phyloP scores from a whole-genome alignment of 2,329 filamentous ascomycete species.

The Colletotrichum liaoningense region DNA sequence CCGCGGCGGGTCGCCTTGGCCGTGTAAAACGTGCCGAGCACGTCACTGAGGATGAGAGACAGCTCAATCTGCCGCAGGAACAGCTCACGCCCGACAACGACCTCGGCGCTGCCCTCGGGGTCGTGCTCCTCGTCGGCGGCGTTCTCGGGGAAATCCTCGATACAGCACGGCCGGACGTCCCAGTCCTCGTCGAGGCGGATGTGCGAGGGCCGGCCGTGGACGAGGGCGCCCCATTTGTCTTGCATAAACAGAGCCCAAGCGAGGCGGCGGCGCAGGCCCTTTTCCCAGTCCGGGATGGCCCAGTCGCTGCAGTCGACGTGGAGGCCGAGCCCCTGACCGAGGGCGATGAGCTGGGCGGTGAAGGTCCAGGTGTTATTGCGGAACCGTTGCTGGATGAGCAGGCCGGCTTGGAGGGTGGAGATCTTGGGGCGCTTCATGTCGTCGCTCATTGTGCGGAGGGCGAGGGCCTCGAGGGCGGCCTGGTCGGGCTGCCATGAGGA shows the following conservation, averaged over 20 bases:
- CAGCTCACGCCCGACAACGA: slow-evolving; percentile 57
- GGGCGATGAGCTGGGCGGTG: slow-evolving; percentile 65
- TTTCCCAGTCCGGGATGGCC: slow-evolving; percentile 73
- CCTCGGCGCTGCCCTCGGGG: slow-evolving; percentile 53
- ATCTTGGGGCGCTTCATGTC: slow-evolving; percentile 65
- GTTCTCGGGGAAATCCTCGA: slow-evolving; percentile 53
- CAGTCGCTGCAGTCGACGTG: slow-evolving; percentile 72
- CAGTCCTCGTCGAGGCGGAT: slow-evolving; percentile 64
- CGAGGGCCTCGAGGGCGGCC: slow-evolving; percentile 50
- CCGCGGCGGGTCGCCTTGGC: slow-evolving; percentile 44
- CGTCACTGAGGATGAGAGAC: slow-evolving; percentile 62
- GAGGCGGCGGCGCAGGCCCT: slow-evolving; percentile 68
- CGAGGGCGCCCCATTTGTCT: slow-evolving; percentile 70
- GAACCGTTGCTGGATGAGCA: slow-evolving; percentile 63
- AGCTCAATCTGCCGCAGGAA: slow-evolving; percentile 64
- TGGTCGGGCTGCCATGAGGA: slow-evolving; percentile 45
- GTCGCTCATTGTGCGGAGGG: slow-evolving; percentile 56
- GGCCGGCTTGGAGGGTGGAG: slow-evolving; percentile 65
- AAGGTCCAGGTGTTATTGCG: slow-evolving; percentile 60
- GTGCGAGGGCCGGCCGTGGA: slow-evolving; percentile 67
- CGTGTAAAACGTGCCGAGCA: slow-evolving; percentile 61
- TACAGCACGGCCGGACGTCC: slow-evolving; percentile 56
- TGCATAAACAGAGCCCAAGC: slow-evolving; percentile 76
- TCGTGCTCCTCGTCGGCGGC: slow-evolving; percentile 48
- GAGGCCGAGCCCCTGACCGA: slow-evolving; percentile 68